Percentiles rank a stretch among this genome's conserved stretches.
Conservation (phyloP, 1,139 yeast species). For the Yamadazyma jaroonii region DNA sequence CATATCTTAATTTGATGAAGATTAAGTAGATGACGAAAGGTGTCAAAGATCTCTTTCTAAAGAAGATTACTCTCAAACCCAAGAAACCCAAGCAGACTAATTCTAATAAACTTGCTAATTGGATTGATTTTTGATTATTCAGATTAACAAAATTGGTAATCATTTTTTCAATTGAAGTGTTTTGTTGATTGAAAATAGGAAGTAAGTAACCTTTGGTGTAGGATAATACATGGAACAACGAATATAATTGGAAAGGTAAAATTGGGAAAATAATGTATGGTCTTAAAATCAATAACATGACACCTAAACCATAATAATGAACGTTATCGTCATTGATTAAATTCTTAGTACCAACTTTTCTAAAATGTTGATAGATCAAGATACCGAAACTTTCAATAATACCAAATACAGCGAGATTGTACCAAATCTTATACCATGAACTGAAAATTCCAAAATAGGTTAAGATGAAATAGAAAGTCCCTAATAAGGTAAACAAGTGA, state of each 20-base stretch:
- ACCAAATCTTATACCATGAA: conserved; percentile 41
- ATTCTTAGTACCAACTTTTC: conserved; percentile 27
- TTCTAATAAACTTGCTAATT: conserved; percentile 71
- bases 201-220: conserved; percentile 61
- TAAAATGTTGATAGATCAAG: conserved; percentile 57
- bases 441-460: conserved; percentile 32
- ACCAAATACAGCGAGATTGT: conserved; percentile 61
- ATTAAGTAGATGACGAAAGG: conserved; percentile 56
- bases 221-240: conserved; percentile 59
- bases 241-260: conserved; percentile 53
- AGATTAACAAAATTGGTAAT: conserved; percentile 56
- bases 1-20: conserved; percentile 77
- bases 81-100: conserved; percentile 52
- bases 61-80: conserved; percentile 54
- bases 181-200: conserved; percentile 57
- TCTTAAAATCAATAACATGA: conserved; percentile 33
- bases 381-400: conserved; percentile 75
- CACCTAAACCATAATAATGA: conserved; percentile 47
- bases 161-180: conserved; percentile 32
- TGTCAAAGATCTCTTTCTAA: conserved; percentile 62
- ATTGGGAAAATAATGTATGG: conserved; percentile 43
- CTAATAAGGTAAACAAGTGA: conserved; percentile 62
- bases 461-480: conserved; percentile 52
- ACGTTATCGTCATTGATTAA: conserved; percentile 44
- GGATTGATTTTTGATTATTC: conserved; percentile 70